phyloP scores from a whole-genome alignment of 306 rosid genomes.

The Cercis canadensis region DNA sequence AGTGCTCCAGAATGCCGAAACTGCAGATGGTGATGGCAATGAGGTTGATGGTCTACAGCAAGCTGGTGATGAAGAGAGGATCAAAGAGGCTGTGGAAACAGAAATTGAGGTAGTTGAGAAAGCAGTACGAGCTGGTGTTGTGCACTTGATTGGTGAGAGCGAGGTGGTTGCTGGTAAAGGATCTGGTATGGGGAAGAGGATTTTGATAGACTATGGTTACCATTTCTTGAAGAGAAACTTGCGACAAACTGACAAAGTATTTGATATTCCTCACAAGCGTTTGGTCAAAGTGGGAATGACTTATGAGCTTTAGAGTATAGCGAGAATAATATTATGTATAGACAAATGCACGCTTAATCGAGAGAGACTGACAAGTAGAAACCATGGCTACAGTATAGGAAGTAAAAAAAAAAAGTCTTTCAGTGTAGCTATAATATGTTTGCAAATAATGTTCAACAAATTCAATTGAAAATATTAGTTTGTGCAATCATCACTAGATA shows the following conservation, averaged over 20 bases:
- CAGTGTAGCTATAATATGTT: too few relatives aligned
- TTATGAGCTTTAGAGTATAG: constrained; percentile 51
- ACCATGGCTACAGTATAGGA: too few relatives aligned
- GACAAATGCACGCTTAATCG: too few relatives aligned
- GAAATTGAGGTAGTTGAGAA: constrained; percentile 55
- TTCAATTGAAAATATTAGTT: neutral
- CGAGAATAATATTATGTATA: too few relatives aligned
- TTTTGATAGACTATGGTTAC: constrained; percentile 67
- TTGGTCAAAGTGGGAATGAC: constrained; percentile 86
- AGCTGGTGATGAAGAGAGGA: neutral
- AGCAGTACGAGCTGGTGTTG: constrained; percentile 61
- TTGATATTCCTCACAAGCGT: constrained; percentile 75
- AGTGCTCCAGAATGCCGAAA: neutral
- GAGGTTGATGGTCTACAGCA: constrained; percentile 6
- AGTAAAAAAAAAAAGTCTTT: too few relatives aligned
- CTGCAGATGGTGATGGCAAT: neutral
- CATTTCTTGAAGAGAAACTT: constrained; percentile 62
- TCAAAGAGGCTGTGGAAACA: constrained; percentile 1
- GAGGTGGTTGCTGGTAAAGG: constrained; percentile 66
- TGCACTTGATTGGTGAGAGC: constrained; percentile 75
- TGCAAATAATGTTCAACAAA: too few relatives aligned
- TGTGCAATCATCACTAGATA: neutral
- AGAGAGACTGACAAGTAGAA: too few relatives aligned
- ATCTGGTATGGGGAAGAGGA: constrained; percentile 46
- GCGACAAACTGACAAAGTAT: constrained; percentile 58